A percentile compares a stretch with the other conserved stretches of the same genome.
phyloP scores from a whole-genome alignment of 2,329 filamentous ascomycete genomes.

The Berkeleyomyces basicola region DNA sequence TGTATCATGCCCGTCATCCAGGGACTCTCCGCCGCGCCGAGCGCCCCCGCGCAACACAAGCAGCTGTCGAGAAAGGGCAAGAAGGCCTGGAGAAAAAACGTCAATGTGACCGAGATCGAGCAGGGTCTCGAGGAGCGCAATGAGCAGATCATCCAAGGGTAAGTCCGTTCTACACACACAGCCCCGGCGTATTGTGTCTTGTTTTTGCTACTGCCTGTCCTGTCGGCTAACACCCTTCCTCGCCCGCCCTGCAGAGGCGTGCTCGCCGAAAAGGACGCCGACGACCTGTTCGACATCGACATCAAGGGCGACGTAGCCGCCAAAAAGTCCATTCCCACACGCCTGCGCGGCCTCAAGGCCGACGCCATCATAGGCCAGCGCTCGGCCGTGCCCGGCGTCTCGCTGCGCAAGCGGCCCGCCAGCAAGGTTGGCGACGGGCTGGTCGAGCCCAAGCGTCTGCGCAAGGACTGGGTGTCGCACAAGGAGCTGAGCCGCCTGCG shows the following conservation, averaged over 20 bases:
- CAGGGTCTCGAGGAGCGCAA: conserved; percentile 69
- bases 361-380: conserved; percentile 83
- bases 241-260: conserved; percentile 46
- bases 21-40: conserved; percentile 31
- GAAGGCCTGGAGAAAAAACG: conserved; percentile 97
- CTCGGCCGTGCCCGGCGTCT: conserved; percentile 65
- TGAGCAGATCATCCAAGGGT: conserved; percentile 85
- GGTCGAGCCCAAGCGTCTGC: conserved; percentile 55
- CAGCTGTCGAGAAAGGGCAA: conserved; percentile 94
- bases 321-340: conserved; percentile 45
- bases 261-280: conserved; percentile 64
- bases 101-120: conserved; percentile 77
- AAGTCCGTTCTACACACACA: conserved; percentile 18
- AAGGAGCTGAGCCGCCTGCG: conserved; percentile 70
- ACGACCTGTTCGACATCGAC: conserved; percentile 75
- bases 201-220: conserved; percentile 14
- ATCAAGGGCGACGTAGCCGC: conserved; percentile 52
- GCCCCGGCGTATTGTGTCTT: neutral
- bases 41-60: conserved; percentile 62
- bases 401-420: conserved; percentile 57
- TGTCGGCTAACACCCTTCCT: conserved; percentile 7
- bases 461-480: conserved; percentile 63
- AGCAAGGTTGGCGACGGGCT: conserved; percentile 58
- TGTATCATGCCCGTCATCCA: conserved; percentile 35
- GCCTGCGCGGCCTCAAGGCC: conserved; percentile 65